A percentile compares a stretch with the other conserved stretches of the same genome.
These are phyloP conservation scores for Entamoeba invadens DNA, from an alignment of 208 protist genomes.

Conservation along the genomic window DNA sequence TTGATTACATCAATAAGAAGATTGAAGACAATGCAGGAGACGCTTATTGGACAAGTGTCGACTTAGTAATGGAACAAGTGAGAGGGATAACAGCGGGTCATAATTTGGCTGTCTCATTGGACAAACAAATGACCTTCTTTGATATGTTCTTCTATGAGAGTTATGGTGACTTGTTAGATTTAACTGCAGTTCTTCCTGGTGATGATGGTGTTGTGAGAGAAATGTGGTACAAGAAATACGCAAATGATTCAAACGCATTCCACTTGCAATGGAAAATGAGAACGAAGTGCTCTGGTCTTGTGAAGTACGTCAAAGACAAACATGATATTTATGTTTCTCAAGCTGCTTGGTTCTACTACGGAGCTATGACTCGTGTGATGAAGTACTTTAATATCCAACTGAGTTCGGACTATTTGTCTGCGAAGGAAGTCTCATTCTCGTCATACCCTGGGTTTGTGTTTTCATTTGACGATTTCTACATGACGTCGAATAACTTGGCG, in stretches of 20 bases:
- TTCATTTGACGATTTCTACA: conserved; percentile 27
- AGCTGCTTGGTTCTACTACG: conserved; percentile 17
- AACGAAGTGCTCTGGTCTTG: not conserved
- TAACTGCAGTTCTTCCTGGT: not conserved
- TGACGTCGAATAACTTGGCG: not conserved
- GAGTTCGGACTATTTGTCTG: not conserved
- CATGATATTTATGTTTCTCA: conserved; percentile 2
- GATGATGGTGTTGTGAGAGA: not conserved
- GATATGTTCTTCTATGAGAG: not conserved
- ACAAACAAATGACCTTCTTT: not conserved
- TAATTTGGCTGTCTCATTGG: not conserved
- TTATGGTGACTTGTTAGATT: not conserved
- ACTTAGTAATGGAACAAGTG: not conserved
- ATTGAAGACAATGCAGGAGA: not conserved
- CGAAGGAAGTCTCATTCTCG: conserved; percentile 6
- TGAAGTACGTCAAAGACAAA: not conserved
- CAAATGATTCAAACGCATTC: not conserved
- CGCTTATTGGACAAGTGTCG: not conserved
- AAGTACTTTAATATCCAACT: conserved; percentile 6
- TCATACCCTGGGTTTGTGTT: conserved; percentile 24
- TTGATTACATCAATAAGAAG: not conserved
- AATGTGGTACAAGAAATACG: not conserved
- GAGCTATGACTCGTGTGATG: conserved; percentile 11
- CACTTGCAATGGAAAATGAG: not conserved
- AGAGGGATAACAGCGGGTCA: not conserved